Percentiles rank a stretch among this genome's conserved stretches.
Conservation (phyloP, 83 land plant genomes). For the Diphasiastrum complanatum region DNA sequence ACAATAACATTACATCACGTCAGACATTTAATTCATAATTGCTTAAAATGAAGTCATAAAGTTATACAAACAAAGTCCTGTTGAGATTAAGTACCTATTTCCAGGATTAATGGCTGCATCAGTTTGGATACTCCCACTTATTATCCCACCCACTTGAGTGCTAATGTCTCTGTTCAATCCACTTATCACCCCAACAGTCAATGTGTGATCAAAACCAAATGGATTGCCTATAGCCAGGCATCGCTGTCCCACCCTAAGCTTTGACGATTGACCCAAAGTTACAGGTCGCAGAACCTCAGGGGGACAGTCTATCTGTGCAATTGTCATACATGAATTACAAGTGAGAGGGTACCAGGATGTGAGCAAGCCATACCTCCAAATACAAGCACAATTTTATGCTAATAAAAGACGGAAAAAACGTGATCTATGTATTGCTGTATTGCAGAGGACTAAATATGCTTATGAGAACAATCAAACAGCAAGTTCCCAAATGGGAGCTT, state of each 20-base stretch:
- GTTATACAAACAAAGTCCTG: too few species aligned
- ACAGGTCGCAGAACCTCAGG: conserved; percentile 64
- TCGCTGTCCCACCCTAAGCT: conserved; percentile 80
- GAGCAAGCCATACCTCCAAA: not conserved
- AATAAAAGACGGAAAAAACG: too few species aligned
- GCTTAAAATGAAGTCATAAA: too few species aligned
- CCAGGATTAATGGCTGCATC: conserved; percentile 98
- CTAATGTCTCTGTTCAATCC: conserved; percentile 84
- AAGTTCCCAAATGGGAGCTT: too few species aligned
- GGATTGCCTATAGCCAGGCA: conserved; percentile 96
- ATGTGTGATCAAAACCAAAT: conserved; percentile 95
- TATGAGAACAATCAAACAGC: too few species aligned
- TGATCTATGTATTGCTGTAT: too few species aligned
- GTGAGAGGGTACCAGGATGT: not conserved
- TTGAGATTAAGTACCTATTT: conserved; percentile 55
- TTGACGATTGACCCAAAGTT: conserved; percentile 59
- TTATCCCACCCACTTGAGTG: conserved; percentile 81
- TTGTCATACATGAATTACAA: not conserved
- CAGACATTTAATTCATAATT: too few species aligned
- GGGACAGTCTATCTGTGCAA: conserved; percentile 67
- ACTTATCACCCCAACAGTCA: conserved; percentile 94
- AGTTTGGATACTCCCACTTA: conserved; percentile 91
- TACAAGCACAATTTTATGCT: too few species aligned
- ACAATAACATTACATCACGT: too few species aligned
- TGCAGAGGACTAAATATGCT: too few species aligned